Evolutionary conservation across 139 green algal genomes (phyloP).

Genomic region (Diplosphaera chodatii): DNA sequence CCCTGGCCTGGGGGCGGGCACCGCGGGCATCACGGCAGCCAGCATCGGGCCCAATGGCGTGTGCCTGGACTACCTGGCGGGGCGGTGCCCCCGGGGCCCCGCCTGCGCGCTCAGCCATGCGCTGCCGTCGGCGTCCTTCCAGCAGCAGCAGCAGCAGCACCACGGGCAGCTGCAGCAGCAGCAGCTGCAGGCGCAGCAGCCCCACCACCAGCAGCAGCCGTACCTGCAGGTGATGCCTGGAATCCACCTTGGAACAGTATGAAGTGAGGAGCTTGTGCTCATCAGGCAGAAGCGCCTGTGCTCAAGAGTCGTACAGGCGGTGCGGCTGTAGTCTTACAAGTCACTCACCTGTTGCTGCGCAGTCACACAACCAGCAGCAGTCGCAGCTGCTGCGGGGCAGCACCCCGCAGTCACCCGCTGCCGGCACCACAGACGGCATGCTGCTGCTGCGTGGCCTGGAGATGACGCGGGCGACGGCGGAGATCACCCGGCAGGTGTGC

Average conservation of each 20-base stretch:
- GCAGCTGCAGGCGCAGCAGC: background rate
- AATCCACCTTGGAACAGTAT: no score
- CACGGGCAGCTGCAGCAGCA: background rate
- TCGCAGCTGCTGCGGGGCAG: background rate
- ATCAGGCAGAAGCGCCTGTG: no score
- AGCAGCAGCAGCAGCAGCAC: no score
- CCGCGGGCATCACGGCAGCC: background rate
- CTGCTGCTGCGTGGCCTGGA: background rate
- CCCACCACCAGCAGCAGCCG: background rate
- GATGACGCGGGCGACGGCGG: background rate
- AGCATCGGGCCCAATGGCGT: background rate
- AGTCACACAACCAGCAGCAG: background rate
- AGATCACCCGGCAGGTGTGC: background rate
- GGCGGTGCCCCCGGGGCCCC: background rate
- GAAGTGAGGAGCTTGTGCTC: no score
- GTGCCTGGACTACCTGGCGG: background rate
- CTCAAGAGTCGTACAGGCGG: no score
- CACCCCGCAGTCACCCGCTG: no score
- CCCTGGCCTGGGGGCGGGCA: no score
- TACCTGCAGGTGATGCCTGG: background rate
- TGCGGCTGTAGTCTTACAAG: no score
- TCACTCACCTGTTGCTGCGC: no score
- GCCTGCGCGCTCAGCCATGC: background rate
- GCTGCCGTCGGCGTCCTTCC: background rate
- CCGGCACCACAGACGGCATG: background rate